phyloP scores from a whole-genome alignment of 78 protist species.

The Dictyostelium citrinum region DNA sequence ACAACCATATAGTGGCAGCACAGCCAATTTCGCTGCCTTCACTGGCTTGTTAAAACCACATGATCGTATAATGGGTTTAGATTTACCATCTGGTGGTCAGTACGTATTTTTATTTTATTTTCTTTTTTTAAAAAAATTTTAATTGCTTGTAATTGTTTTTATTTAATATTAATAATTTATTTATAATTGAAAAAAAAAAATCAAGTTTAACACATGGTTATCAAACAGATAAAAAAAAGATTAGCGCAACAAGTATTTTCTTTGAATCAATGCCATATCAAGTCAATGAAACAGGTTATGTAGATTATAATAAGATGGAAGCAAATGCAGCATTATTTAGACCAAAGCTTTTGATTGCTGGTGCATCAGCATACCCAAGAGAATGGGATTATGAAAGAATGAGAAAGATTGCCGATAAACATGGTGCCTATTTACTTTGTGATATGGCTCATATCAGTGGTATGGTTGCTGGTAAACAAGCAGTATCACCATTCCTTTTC shows the following conservation, averaged over 20 bases:
- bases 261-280: constrained; percentile 99
- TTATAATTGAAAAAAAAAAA: too few relatives aligned
- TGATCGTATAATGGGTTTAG: constrained; percentile 99
- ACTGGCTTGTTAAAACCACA: constrained; percentile 97
- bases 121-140: too few relatives aligned
- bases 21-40: constrained; percentile 98
- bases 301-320: constrained; percentile 98
- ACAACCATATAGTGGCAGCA: constrained; percentile 95
- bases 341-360: constrained; percentile 97
- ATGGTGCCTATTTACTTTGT: constrained; percentile 92
- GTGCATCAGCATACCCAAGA: constrained; percentile 98
- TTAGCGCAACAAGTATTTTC: constrained; percentile 97
- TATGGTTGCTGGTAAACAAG: constrained; percentile 94
- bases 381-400: constrained; percentile 95
- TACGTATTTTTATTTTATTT: constrained; percentile 17
- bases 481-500: constrained; percentile 89
- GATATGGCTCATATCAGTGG: constrained; percentile 99
- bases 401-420: constrained; percentile 93
- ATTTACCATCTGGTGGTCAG: constrained; percentile 99
- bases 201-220: constrained; percentile 98
- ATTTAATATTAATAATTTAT: too few relatives aligned
- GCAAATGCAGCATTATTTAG: constrained; percentile 91
- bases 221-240: constrained; percentile 94
- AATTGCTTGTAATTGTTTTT: too few relatives aligned
- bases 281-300: constrained; percentile 92